These are phyloP conservation scores for Neofusicoccum ribis DNA, from an alignment of 2,329 filamentous ascomycete species.

Conservation along the genomic window DNA sequence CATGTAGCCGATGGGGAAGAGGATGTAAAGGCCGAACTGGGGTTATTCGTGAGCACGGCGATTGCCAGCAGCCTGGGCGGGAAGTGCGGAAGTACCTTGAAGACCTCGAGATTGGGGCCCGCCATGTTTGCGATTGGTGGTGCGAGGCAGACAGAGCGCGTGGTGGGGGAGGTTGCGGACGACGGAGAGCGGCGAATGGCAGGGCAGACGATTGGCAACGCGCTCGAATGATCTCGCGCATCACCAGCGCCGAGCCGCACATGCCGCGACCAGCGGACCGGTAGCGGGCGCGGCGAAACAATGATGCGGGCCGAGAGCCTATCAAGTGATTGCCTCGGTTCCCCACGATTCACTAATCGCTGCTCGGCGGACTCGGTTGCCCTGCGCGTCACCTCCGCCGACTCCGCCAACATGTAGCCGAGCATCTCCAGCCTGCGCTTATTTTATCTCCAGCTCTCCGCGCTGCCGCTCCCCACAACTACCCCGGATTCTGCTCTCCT, in stretches of 20 bases:
- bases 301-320: constrained; percentile 9
- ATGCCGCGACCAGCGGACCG: not conserved
- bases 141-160: constrained; percentile 25
- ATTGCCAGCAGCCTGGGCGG: not conserved
- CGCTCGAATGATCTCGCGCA: constrained; percentile 21
- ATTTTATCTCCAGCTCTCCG: not conserved
- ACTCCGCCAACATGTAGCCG: constrained; percentile 8
- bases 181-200: not conserved
- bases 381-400: constrained; percentile 6
- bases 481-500: not conserved
- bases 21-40: constrained; percentile 93
- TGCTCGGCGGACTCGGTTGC: not conserved
- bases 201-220: constrained; percentile 24
- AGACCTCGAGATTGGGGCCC: constrained; percentile 88
- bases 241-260: not conserved
- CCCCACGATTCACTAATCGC: constrained; percentile 17
- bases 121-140: constrained; percentile 57
- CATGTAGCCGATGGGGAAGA: constrained; percentile 99
- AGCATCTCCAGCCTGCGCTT: not conserved
- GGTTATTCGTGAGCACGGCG: constrained; percentile 13
- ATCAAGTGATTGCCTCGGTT: constrained; percentile 15
- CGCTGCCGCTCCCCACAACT: not conserved
- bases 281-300: not conserved
- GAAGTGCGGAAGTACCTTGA: constrained; percentile 66
- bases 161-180: not conserved